phyloP scores from a whole-genome alignment of 257 asterid genomes.

The Solanum gracilifrons region DNA sequence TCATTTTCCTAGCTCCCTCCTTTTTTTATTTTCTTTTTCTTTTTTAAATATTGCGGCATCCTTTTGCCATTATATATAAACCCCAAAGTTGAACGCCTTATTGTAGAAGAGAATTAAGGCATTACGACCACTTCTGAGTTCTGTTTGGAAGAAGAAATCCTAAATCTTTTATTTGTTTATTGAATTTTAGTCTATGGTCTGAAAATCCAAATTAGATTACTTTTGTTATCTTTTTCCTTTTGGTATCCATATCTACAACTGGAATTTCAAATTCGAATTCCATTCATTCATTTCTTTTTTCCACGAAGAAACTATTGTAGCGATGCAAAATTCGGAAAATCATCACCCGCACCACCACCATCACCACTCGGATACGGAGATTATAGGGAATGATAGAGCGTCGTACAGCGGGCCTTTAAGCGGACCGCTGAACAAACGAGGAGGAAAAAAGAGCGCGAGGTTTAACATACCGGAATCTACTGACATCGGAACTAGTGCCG shows the following conservation, averaged over 20 bases:
- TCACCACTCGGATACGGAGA: slow-evolving; percentile 56
- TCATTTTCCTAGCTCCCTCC: background rate
- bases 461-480: slow-evolving; percentile 44
- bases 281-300: background rate
- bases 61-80: background rate
- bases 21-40: background rate
- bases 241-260: background rate
- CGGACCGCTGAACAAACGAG: slow-evolving; percentile 68
- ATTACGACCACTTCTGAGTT: background rate
- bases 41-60: background rate
- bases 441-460: slow-evolving; percentile 56
- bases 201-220: background rate
- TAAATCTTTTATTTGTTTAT: background rate
- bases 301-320: background rate
- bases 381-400: slow-evolving; percentile 25
- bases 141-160: background rate
- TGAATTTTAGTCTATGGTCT: background rate
- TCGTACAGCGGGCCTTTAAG: slow-evolving; percentile 50
- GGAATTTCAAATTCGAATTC: background rate
- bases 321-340: slow-evolving; percentile 39
- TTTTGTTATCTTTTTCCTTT: background rate
- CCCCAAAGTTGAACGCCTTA: background rate
- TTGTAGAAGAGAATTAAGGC: background rate
- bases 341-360: slow-evolving; percentile 22
- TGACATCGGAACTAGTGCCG: background rate